A percentile compares a stretch with the other conserved stretches of the same genome.
phyloP scores from a whole-genome alignment of 2,329 filamentous ascomycete genomes.

The Penicillium sp. region DNA sequence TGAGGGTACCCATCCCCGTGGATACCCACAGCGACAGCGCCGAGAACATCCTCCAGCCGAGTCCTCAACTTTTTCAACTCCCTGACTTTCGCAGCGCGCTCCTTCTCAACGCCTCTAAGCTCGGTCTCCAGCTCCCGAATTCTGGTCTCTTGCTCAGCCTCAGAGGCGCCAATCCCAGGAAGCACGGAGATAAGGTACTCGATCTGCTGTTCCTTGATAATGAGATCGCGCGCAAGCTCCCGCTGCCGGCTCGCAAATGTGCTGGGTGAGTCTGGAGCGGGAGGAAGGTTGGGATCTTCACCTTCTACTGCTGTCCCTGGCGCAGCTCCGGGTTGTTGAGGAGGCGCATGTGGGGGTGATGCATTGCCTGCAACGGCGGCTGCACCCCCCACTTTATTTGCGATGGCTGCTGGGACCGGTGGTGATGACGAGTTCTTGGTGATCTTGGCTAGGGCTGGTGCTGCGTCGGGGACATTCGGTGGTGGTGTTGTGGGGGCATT shows the following conservation, averaged over 20 bases:
- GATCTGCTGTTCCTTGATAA: slow-evolving; percentile 52
- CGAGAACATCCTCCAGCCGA: slow-evolving; percentile 44
- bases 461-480: slow-evolving; percentile 31
- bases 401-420: slow-evolving; percentile 32
- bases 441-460: slow-evolving; percentile 42
- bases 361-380: slow-evolving; percentile 15
- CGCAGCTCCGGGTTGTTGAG: slow-evolving; percentile 18
- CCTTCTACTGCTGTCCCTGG: slow-evolving; percentile 15
- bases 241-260: slow-evolving; percentile 46
- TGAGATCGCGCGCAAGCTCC: slow-evolving; percentile 49
- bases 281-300: slow-evolving; percentile 33
- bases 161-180: slow-evolving; percentile 46
- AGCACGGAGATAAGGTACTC: slow-evolving; percentile 48
- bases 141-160: slow-evolving; percentile 45
- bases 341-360: slow-evolving; percentile 25
- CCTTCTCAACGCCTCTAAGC: slow-evolving; percentile 44
- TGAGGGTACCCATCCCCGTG: slow-evolving; percentile 26
- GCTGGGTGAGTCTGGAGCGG: slow-evolving; percentile 41
- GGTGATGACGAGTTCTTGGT: slow-evolving; percentile 40
- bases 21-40: slow-evolving; percentile 39
- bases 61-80: slow-evolving; percentile 44
- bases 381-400: slow-evolving; percentile 16
- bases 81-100: slow-evolving; percentile 40
- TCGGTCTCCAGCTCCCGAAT: slow-evolving; percentile 46
- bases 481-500: slow-evolving; percentile 40